These are phyloP conservation scores for Penicillium fimorum DNA, from an alignment of 495 filamentous ascomycete genomes.

Conservation along the genomic window DNA sequence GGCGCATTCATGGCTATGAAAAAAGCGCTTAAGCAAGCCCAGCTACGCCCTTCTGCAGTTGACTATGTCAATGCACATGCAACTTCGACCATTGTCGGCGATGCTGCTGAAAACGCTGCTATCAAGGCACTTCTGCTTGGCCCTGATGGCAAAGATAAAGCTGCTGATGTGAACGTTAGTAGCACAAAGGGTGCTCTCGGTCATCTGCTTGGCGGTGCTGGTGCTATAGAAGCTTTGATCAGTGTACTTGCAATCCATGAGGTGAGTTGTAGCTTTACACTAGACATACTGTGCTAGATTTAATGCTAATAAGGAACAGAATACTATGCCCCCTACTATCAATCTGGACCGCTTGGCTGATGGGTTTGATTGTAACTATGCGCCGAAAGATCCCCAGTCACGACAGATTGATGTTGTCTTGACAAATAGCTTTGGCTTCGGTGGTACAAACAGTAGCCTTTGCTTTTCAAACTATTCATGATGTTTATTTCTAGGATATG, in stretches of 20 bases:
- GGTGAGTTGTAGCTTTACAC: slow-evolving; percentile 48
- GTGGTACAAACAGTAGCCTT: slow-evolving; percentile 89
- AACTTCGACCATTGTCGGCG: slow-evolving; percentile 80
- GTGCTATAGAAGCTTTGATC: slow-evolving; percentile 85
- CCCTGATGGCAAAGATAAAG: slow-evolving; percentile 58
- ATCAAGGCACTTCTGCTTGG: slow-evolving; percentile 78
- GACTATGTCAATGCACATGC: slow-evolving; percentile 97
- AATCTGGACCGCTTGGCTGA: slow-evolving; percentile 69
- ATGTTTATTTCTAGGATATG: slow-evolving; percentile 3
- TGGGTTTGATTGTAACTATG: slow-evolving; percentile 85
- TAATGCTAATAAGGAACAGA: slow-evolving; percentile 49
- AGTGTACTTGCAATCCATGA: slow-evolving; percentile 72
- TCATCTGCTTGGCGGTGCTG: slow-evolving; percentile 87
- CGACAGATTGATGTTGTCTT: slow-evolving; percentile 70
- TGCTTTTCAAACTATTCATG: slow-evolving; percentile 58
- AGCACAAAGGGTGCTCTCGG: slow-evolving; percentile 93
- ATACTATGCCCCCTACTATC: slow-evolving; percentile 79
- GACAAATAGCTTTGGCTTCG: slow-evolving; percentile 97
- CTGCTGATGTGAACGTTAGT: slow-evolving; percentile 74
- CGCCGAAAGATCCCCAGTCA: slow-evolving; percentile 67
- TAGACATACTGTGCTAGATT: neutral
- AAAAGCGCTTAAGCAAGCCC: slow-evolving; percentile 72
- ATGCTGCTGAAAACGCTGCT: slow-evolving; percentile 82
- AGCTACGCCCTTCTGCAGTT: slow-evolving; percentile 63
- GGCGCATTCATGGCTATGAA: slow-evolving; percentile 86